Percentiles rank a stretch among this genome's conserved stretches.
These are phyloP conservation scores for Tulasnella sp. DNA, from an alignment of 768 basidiomycete species.

Conservation along the genomic window DNA sequence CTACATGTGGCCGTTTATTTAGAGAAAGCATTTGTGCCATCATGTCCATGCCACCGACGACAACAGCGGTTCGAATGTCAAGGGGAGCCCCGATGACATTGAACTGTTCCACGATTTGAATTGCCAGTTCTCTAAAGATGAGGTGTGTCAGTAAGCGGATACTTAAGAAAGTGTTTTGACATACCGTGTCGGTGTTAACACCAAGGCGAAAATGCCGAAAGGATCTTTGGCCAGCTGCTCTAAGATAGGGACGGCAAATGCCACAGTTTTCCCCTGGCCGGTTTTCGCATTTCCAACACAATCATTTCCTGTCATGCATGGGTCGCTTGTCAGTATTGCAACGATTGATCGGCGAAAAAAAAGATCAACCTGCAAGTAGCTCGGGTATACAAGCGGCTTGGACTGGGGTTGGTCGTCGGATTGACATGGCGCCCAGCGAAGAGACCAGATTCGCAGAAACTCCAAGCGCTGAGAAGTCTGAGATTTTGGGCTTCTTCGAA, in stretches of 20 bases:
- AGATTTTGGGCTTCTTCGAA: neutral
- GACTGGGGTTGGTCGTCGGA: conserved; percentile 77
- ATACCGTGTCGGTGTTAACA: conserved; percentile 92
- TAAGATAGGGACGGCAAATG: conserved; percentile 92
- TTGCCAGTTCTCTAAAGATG: conserved; percentile 80
- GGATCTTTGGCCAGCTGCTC: conserved; percentile 85
- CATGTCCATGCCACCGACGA: conserved; percentile 99
- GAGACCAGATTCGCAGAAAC: conserved; percentile 50
- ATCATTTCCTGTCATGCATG: conserved; percentile 63
- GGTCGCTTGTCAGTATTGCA: neutral
- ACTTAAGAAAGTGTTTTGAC: conserved; percentile 31
- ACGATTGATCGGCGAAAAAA: neutral
- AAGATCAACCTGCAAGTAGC: conserved; percentile 64
- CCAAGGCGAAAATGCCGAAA: conserved; percentile 88
- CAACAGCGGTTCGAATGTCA: conserved; percentile 77
- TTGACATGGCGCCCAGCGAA: conserved; percentile 78
- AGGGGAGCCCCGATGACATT: conserved; percentile 79
- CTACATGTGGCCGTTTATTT: conserved; percentile 78
- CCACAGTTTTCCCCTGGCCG: conserved; percentile 95
- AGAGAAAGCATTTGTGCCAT: conserved; percentile 89
- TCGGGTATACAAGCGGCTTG: conserved; percentile 88
- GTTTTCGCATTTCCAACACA: conserved; percentile 98
- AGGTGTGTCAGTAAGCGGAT: neutral
- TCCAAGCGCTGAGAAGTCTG: conserved; percentile 41
- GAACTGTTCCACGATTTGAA: conserved; percentile 97